Base-by-base conservation (phyloP, 345 rosid species). In the Eucalyptus curtisii region DNA sequence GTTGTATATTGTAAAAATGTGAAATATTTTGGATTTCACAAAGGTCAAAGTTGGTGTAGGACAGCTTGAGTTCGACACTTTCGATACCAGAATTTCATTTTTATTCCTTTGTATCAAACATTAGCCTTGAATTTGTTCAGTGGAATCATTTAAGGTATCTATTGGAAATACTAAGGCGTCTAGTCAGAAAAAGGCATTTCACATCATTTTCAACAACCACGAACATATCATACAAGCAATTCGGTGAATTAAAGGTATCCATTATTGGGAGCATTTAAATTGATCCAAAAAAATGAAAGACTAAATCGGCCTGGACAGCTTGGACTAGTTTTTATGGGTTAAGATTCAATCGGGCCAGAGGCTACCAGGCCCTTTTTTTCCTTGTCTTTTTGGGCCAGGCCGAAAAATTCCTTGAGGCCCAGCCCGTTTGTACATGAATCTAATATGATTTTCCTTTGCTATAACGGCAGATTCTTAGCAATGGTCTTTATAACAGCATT, bases 401-500 rank as follows among this genome's bases (percentile, higher is more conserved):
- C 24, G 24, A 68, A 68, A 68, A 68, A 31, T 68, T 16, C 80
- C 44, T 68, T 17, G 80, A 33, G 10, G 44, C 80, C 42, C 24
- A 33, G 80, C 80, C 80, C 24, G 44, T 33, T 68, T 68, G 44
- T 6, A 68, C 25, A 17, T 10, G 44, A 33, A 5, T 68, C 13
- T 66, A n/a, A 68, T 37, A 33, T 33, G 80, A 68, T 68, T 68
- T 68, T 37, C 80, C 13, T 33, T 68, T 33, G 44, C 80, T 30
- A 27, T 14, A 22, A 44, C 24, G 10, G 52, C 80, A 90, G 91
- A 88, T 86, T 16, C n/a, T 90, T 22, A 88, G 87, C 44, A 90
- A 89, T 71, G 92, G 90, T n/a, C 15, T 76, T n/a, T 91, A 88
- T 30, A 66, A 37, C 2, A 90, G 92, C 87, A 33, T 87, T 15